These are phyloP conservation scores for Barnettozyma salicaria DNA, from an alignment of 805 yeast genomes.

Conservation along the genomic window DNA sequence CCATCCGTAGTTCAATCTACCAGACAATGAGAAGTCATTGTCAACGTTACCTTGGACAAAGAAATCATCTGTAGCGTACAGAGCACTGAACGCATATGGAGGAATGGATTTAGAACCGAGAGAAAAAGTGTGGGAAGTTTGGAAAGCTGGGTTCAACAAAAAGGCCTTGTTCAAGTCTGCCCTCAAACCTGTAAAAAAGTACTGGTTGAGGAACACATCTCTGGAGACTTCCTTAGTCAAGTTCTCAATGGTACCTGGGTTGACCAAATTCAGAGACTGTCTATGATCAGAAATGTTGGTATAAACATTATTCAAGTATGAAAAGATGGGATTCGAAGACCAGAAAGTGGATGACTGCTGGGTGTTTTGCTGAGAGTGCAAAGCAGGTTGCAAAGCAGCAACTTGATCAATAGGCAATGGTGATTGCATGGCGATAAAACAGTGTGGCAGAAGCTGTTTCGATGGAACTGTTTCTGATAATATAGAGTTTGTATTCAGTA, in stretches of 20 bases:
- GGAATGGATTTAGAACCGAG: conserved; percentile 83
- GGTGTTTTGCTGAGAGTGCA: not conserved
- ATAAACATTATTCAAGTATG: conserved; percentile 46
- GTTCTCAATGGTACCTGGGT: conserved; percentile 95
- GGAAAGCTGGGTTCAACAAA: conserved; percentile 89
- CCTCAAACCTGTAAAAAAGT: conserved; percentile 89
- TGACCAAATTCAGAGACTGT: conserved; percentile 69
- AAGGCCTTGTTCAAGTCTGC: conserved; percentile 95
- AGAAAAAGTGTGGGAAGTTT: conserved; percentile 89
- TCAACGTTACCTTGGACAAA: conserved; percentile 91
- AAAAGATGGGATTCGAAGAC: conserved; percentile 12
- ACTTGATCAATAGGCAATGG: conserved; percentile 12
- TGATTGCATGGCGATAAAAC: conserved; percentile 9
- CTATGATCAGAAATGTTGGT: conserved; percentile 71
- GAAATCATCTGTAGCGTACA: conserved; percentile 79
- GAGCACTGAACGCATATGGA: conserved; percentile 84
- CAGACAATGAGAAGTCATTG: conserved; percentile 76
- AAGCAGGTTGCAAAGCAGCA: conserved; percentile 9
- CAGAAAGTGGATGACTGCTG: conserved; percentile 8
- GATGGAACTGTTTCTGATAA: conserved; percentile 1
- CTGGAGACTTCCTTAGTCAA: conserved; percentile 88
- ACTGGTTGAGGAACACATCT: conserved; percentile 86
- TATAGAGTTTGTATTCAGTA: not conserved
- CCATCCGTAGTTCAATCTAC: conserved; percentile 92
- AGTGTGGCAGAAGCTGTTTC: no score